Conservation (phyloP, 495 filamentous ascomycete species). For the Penicillium coffeae region DNA sequence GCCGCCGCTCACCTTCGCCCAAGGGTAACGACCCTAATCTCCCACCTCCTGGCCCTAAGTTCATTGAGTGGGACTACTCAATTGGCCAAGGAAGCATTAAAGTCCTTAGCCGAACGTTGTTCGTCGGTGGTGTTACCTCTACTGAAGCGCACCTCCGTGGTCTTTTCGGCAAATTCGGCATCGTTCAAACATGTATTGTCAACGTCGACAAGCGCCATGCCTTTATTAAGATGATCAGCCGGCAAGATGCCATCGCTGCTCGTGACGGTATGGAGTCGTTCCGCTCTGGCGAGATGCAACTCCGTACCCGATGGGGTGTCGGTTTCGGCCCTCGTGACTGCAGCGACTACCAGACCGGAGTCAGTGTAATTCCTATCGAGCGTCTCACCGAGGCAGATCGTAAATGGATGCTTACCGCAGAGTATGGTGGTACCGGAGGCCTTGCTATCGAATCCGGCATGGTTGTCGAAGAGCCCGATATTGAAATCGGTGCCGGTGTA, state of each 20-base stretch:
- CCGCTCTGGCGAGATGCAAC: constrained; percentile 65
- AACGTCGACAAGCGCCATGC: constrained; percentile 96
- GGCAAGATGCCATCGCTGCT: constrained; percentile 75
- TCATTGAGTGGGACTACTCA: constrained; percentile 72
- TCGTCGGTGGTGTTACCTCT: constrained; percentile 92
- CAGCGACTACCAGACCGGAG: constrained; percentile 87
- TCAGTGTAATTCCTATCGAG: constrained; percentile 89
- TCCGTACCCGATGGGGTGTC: constrained; percentile 94
- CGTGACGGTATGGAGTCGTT: constrained; percentile 88
- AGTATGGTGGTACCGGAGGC: constrained; percentile 90
- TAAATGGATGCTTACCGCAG: constrained; percentile 95
- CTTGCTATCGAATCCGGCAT: constrained; percentile 74
- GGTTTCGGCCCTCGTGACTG: constrained; percentile 97
- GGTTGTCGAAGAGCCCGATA: constrained; percentile 94
- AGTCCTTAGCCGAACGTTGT: constrained; percentile 91
- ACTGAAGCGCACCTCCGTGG: constrained; percentile 75
- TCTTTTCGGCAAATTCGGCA: constrained; percentile 74
- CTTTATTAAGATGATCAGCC: constrained; percentile 96
- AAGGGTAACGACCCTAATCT: constrained; percentile 48
- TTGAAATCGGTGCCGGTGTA: constrained; percentile 95
- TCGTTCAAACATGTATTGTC: constrained; percentile 95
- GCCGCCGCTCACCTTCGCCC: constrained; percentile 59
- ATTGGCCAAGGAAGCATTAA: constrained; percentile 77
- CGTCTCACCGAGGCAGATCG: constrained; percentile 92
- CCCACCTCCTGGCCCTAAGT: constrained; percentile 64